Evolutionary conservation across 1,284 basidiomycete species (phyloP), one percentile per base, ranked within the genome.

Genomic region (Marasmius tenuissimus): DNA sequence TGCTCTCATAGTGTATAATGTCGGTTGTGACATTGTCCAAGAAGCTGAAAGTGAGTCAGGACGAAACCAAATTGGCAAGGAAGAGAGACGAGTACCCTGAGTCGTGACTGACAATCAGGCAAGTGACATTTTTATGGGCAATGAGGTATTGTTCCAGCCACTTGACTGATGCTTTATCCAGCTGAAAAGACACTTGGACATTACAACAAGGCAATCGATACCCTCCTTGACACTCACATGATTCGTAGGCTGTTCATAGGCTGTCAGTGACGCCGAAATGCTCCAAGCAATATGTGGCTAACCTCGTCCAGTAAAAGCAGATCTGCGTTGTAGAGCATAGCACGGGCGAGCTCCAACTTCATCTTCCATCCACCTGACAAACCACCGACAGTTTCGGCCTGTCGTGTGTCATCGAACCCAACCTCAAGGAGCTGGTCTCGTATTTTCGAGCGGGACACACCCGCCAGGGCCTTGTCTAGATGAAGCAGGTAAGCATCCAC

Each of bases 281-380:
- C 49, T 27, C 57, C 18, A 56, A 22, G 48, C 58, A 35, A 57
- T 73, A 67, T 62, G 38, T 9, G 12, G 5, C 52, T 18, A 14
- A 89, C 87, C 81, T 92, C 90, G 73, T 96, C 94, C 58, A 98
- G 87, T 59, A 98, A 83, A 53, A 98, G 83, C 58, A 98, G 86
- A 78, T 98, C 96, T 42, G 96, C 97, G 71, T 96, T 93, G 79
- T 96, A 96, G 58, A 97, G 79, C 94, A 97, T 97, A n/a, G 96
- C 96, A 69, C 94, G 82, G 14, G 91, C 94, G 54, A 92, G 85
- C 79, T 92, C 97, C 65, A 95, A 86, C 81, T 95, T 94, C 97
- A 99, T 99, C 83, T 99, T 99, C 97, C 97, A 99, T 57, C 97
- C 97, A 75, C 97, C 97, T 20, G 96, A 98, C 63, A 98, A 81